These are phyloP conservation scores for Diaporthe batatas DNA, from an alignment of 2,329 filamentous ascomycete species.

Conservation along the genomic window DNA sequence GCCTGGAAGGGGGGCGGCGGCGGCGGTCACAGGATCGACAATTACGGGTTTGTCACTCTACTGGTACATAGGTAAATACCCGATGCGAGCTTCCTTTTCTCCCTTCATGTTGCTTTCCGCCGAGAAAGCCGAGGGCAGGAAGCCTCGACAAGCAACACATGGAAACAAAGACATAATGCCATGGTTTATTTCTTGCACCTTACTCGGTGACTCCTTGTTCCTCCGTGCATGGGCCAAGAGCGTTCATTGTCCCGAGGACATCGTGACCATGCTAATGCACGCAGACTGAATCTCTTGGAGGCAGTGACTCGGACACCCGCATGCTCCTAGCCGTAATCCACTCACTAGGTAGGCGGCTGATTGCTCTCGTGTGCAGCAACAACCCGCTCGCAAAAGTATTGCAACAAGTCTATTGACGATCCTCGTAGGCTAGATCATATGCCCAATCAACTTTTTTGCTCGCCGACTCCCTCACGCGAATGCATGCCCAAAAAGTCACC, in stretches of 20 bases:
- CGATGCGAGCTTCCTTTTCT: neutral
- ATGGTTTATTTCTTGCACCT: neutral
- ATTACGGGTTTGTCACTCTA: slow-evolving; percentile 13
- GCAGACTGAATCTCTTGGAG: neutral
- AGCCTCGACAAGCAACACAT: slow-evolving; percentile 26
- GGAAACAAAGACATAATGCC: slow-evolving; percentile 2
- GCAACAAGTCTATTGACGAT: slow-evolving; percentile 1
- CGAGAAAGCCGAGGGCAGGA: neutral
- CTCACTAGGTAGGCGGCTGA: too few relatives aligned
- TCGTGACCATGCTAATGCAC: neutral
- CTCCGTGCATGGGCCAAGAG: too few relatives aligned
- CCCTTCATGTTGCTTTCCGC: neutral
- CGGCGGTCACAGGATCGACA: neutral
- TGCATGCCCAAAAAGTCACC: neutral
- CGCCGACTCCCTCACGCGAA: slow-evolving; percentile 11
- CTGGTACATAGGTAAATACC: slow-evolving; percentile 25
- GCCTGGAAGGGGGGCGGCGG: neutral
- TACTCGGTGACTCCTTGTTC: neutral
- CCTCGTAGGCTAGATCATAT: neutral
- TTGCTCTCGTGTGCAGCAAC: neutral
- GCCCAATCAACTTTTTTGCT: slow-evolving; percentile 5
- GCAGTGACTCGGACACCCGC: neutral
- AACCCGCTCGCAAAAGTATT: neutral
- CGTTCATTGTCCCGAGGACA: neutral
- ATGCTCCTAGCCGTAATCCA: too few relatives aligned